phyloP scores from a whole-genome alignment of 225 moss, liverwort and hornwort genomes.

The Polytrichum commune region DNA sequence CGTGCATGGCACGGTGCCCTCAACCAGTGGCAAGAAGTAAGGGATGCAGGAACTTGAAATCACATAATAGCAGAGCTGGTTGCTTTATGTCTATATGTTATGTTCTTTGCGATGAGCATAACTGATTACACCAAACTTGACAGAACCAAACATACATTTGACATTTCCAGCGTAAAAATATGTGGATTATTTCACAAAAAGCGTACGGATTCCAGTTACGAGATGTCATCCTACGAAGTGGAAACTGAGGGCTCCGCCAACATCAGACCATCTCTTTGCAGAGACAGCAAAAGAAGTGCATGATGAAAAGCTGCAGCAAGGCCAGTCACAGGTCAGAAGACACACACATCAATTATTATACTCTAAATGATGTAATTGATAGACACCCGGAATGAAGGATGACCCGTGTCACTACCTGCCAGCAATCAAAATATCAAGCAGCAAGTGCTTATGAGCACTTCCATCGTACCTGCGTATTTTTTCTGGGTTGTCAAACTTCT shows the following conservation, averaged over 20 bases:
- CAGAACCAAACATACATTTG: slow-evolving; percentile 40
- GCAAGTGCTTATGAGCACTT: slow-evolving; percentile 47
- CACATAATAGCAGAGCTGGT: slow-evolving; percentile 39
- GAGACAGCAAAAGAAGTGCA: slow-evolving; percentile 88
- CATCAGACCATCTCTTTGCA: slow-evolving; percentile 96
- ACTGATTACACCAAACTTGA: slow-evolving; percentile 18
- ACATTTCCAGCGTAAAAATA: slow-evolving; percentile 45
- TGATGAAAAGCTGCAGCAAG: slow-evolving; percentile 99
- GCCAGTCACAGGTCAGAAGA: slow-evolving; percentile 97
- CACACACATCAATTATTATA: slow-evolving; percentile 67
- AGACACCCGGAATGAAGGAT: slow-evolving; percentile 69
- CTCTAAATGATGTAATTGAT: slow-evolving; percentile 44
- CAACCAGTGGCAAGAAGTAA: slow-evolving; percentile 70
- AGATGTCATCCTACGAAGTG: slow-evolving; percentile 72
- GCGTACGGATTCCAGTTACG: slow-evolving; percentile 59
- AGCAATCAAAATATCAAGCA: slow-evolving; percentile 63
- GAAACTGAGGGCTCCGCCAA: slow-evolving; percentile 95
- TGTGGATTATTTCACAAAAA: slow-evolving; percentile 51
- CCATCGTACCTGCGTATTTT: slow-evolving; percentile 68
- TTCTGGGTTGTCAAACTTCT: slow-evolving; percentile 79
- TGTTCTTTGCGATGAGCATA: slow-evolving; percentile 30
- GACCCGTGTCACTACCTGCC: slow-evolving; percentile 48
- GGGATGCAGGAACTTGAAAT: slow-evolving; percentile 35
- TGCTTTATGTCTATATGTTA: slow-evolving; percentile 35
- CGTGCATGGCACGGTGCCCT: slow-evolving; percentile 66